Evolutionary conservation across 495 filamentous ascomycete genomes (phyloP).

Genomic region (Penicillium manginii): DNA sequence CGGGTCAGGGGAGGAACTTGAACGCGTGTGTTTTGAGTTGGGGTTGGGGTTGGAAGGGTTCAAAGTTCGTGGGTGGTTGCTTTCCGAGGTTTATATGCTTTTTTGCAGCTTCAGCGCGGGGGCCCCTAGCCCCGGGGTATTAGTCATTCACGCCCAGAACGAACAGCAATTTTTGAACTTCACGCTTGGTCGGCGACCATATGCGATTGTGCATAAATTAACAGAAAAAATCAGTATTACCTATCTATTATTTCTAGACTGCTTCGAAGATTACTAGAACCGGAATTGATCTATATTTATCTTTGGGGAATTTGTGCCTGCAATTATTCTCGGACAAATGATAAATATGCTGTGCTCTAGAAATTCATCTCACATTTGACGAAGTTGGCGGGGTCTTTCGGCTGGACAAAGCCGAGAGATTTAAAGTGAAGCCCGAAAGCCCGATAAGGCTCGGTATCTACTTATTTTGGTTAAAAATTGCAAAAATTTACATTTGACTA

Average conservation of each 20-base stretch:
- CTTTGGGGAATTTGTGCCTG: not conserved
- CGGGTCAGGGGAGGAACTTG: too few relatives aligned
- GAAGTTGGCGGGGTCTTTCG: not conserved
- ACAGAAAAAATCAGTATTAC: not conserved
- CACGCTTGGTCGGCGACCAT: not conserved
- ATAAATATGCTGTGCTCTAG: not conserved
- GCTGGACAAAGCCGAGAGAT: not conserved
- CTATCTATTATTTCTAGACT: too few relatives aligned
- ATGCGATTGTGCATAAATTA: not conserved
- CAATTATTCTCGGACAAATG: too few relatives aligned
- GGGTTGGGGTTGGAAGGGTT: constrained; percentile 1
- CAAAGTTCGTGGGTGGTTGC: constrained; percentile 1
- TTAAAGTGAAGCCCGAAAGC: constrained; percentile 32
- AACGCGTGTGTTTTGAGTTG: not conserved
- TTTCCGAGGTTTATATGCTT: constrained; percentile 34
- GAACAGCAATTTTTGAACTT: not conserved
- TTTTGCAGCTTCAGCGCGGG: constrained; percentile 5
- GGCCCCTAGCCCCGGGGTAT: too few relatives aligned
- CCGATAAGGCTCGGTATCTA: constrained; percentile 13
- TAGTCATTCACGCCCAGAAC: constrained; percentile 28
- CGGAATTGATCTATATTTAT: too few relatives aligned
- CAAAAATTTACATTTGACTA: too few relatives aligned
- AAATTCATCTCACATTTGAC: too few relatives aligned
- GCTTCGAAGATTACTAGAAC: too few relatives aligned
- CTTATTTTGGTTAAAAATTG: too few relatives aligned